These are phyloP conservation scores for barley (Hordeum vulgare) DNA, from an alignment of 176 grass and related monocot species.

Conservation along the genomic window MorexV3_pseudomolecules_assembly NC_058522.1:357572889-357573388, in stretches of 20 bases:
- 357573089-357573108: background rate
- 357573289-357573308: constrained; percentile 7
- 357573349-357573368: constrained; percentile 35
- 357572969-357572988: too few relatives aligned
- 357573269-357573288: constrained; percentile 16
- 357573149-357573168: background rate
- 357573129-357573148: background rate
- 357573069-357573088: background rate
- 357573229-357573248: constrained; percentile 9
- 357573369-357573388: background rate
- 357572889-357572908: background rate
- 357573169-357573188: background rate
- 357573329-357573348: constrained; percentile 27
- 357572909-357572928: background rate
- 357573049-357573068: background rate
- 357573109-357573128: background rate
- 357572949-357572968: too few relatives aligned
- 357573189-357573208: background rate
- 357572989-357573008: background rate
- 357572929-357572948: background rate
- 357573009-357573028: background rate
- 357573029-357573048: background rate
- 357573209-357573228: constrained; percentile 7
- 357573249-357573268: background rate
- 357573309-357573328: constrained; percentile 46